These are phyloP conservation scores for Aspergillus aculeatus DNA, from an alignment of 2,329 filamentous ascomycete genomes.

Conservation along the genomic window DNA sequence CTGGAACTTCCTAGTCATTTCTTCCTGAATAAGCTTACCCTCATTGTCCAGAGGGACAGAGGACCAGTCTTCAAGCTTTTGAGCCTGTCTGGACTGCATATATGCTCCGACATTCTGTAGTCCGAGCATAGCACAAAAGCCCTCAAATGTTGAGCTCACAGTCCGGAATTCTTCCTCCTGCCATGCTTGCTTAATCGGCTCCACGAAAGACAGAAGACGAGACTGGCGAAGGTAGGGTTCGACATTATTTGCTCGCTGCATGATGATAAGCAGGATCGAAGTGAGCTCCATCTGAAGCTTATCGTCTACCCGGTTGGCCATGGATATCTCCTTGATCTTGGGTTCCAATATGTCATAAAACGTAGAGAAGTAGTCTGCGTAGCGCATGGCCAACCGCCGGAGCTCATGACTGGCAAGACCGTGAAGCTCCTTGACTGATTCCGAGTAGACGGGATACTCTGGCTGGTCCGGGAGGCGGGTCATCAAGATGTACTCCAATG, in stretches of 20 bases:
- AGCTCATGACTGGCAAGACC: slow-evolving; percentile 81
- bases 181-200: slow-evolving; percentile 82
- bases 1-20: slow-evolving; percentile 74
- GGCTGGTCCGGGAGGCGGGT: slow-evolving; percentile 74
- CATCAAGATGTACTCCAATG: slow-evolving; percentile 86
- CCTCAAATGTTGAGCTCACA: slow-evolving; percentile 69
- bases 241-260: slow-evolving; percentile 79
- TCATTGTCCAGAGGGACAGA: slow-evolving; percentile 72
- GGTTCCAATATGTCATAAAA: slow-evolving; percentile 85
- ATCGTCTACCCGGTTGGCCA: slow-evolving; percentile 70
- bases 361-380: slow-evolving; percentile 83
- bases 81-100: slow-evolving; percentile 68
- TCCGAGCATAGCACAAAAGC: slow-evolving; percentile 77
- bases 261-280: slow-evolving; percentile 90
- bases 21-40: slow-evolving; percentile 73
- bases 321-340: slow-evolving; percentile 76
- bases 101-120: slow-evolving; percentile 80
- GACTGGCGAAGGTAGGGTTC: slow-evolving; percentile 68
- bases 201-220: slow-evolving; percentile 73
- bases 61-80: slow-evolving; percentile 80
- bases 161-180: slow-evolving; percentile 66
- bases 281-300: slow-evolving; percentile 82
- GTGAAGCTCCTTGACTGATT: slow-evolving; percentile 87
- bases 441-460: slow-evolving; percentile 71
- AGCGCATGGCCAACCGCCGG: slow-evolving; percentile 82